Percentiles rank a stretch among this genome's conserved stretches.
Conservation (phyloP, 495 filamentous ascomycete genomes). For the Endocarpon pusillum region DNA sequence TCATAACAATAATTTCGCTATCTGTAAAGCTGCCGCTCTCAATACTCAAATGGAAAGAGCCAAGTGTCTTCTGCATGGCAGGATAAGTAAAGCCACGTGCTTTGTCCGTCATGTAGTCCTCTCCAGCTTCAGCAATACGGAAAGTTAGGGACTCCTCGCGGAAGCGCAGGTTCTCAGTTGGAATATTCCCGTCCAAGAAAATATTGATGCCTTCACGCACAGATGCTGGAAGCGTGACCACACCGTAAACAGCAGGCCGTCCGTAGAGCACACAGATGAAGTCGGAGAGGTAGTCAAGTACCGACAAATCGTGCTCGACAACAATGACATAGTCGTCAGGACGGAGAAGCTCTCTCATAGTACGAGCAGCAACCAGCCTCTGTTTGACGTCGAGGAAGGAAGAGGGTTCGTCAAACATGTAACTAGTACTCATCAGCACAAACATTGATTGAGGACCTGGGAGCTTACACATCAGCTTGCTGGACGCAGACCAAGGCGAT, state of each 20-base stretch:
- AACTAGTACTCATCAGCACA: constrained; percentile 28
- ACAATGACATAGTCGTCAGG: constrained; percentile 93
- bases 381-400: constrained; percentile 98
- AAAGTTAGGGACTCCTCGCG: constrained; percentile 92
- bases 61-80: constrained; percentile 83
- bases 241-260: constrained; percentile 87
- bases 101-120: constrained; percentile 79
- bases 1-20: constrained; percentile 97
- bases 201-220: constrained; percentile 99
- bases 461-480: constrained; percentile 74
- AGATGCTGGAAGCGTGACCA: constrained; percentile 89
- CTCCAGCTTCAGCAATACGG: constrained; percentile 80
- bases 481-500: constrained; percentile 92
- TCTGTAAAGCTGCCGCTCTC: constrained; percentile 82
- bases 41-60: constrained; percentile 68
- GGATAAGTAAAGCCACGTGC: constrained; percentile 75
- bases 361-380: constrained; percentile 75
- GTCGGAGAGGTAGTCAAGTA: constrained; percentile 94
- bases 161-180: constrained; percentile 96
- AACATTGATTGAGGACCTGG: constrained; percentile 1
- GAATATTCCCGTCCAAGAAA: constrained; percentile 94
- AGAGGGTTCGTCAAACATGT: constrained; percentile 99
- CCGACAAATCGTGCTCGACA: constrained; percentile 96
- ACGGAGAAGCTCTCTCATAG: constrained; percentile 75
- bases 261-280: constrained; percentile 97